Conservation (phyloP, 805 yeast species). For the Schwanniomyces vanrijiae region DNA sequence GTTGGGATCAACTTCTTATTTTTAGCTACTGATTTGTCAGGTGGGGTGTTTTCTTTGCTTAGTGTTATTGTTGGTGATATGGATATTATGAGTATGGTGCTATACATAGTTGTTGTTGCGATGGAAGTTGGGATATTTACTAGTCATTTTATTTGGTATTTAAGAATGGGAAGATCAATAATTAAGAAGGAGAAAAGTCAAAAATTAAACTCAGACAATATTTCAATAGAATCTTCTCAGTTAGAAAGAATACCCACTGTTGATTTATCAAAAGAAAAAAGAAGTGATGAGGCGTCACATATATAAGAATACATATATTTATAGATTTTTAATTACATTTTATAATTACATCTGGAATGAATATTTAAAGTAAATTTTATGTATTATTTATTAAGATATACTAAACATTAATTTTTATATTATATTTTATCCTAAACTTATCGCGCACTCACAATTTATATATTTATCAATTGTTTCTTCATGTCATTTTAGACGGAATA, state of each 20-base stretch:
- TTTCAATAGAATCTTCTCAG: not conserved
- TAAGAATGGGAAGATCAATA: slow-evolving; percentile 23
- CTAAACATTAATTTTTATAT: too few relatives aligned
- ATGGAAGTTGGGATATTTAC: slow-evolving; percentile 76
- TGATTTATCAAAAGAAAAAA: not conserved
- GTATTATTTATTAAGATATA: too few relatives aligned
- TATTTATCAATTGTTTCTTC: not conserved
- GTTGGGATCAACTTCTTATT: slow-evolving; percentile 87
- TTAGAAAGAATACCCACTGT: not conserved
- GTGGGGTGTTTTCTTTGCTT: slow-evolving; percentile 75
- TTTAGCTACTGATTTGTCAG: slow-evolving; percentile 69
- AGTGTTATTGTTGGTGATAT: slow-evolving; percentile 54
- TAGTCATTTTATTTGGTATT: slow-evolving; percentile 70
- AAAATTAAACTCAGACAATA: not conserved
- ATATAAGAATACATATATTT: not conserved
- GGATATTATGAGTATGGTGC: slow-evolving; percentile 77
- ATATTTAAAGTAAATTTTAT: too few relatives aligned
- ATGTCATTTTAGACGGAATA: not conserved
- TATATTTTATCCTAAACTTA: not conserved
- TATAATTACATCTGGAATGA: too few relatives aligned
- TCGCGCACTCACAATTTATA: not conserved
- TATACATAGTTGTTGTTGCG: slow-evolving; percentile 71
- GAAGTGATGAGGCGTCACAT: not conserved
- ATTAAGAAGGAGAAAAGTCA: slow-evolving; percentile 23
- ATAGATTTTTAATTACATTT: not conserved